A percentile compares a stretch with the other conserved stretches of the same genome.
These are phyloP conservation scores for Pleurotus ostreatus DNA, from an alignment of 768 basidiomycete species.

Conservation along the genomic window DNA sequence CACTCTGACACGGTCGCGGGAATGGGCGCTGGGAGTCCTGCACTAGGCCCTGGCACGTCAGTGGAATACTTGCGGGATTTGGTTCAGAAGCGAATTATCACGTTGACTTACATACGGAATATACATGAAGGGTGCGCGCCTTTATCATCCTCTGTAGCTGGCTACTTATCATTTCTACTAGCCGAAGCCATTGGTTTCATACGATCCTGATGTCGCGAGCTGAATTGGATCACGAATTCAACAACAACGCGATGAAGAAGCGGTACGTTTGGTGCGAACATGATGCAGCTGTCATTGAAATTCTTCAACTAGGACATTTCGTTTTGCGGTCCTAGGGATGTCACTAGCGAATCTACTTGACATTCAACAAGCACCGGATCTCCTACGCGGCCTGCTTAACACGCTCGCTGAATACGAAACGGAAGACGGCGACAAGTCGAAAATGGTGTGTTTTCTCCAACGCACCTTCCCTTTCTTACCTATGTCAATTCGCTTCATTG, in stretches of 20 bases:
- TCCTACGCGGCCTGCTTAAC: slow-evolving; percentile 69
- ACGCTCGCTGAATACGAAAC: slow-evolving; percentile 79
- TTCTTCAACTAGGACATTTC: slow-evolving; percentile 53
- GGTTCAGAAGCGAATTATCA: slow-evolving; percentile 80
- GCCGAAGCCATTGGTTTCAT: slow-evolving; percentile 84
- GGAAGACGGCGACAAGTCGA: slow-evolving; percentile 69
- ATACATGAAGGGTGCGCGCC: slow-evolving; percentile 78
- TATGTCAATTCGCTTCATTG: background rate
- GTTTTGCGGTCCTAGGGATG: slow-evolving; percentile 84
- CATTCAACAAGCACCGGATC: slow-evolving; percentile 74
- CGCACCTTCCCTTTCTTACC: background rate
- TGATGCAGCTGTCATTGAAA: background rate
- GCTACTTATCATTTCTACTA: slow-evolving; percentile 21
- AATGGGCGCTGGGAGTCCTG: slow-evolving; percentile 37
- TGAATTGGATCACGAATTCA: slow-evolving; percentile 75
- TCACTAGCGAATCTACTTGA: slow-evolving; percentile 81
- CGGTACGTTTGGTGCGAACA: slow-evolving; percentile 37
- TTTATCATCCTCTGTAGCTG: slow-evolving; percentile 1
- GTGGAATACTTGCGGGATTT: slow-evolving; percentile 77
- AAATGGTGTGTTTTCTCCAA: slow-evolving; percentile 47
- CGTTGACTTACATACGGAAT: slow-evolving; percentile 79
- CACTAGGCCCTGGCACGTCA: slow-evolving; percentile 53
- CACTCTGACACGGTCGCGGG: slow-evolving; percentile 40
- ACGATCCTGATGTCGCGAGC: slow-evolving; percentile 73
- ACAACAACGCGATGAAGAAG: slow-evolving; percentile 72